These are phyloP conservation scores for Pigoraptor vietnamica DNA, from an alignment of 78 protist species.

Conservation along the genomic window DNA sequence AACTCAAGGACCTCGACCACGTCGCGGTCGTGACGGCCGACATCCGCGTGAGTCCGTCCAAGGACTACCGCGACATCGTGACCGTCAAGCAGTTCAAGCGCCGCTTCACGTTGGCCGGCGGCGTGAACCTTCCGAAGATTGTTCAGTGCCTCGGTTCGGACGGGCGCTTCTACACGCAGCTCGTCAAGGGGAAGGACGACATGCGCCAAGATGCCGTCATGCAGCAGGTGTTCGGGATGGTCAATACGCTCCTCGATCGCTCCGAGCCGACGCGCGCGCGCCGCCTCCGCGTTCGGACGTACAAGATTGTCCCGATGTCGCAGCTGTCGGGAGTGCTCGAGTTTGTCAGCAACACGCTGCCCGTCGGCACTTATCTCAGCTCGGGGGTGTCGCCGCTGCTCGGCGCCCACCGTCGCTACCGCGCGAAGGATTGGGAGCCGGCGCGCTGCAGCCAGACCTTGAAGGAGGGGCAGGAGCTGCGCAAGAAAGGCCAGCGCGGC, in stretches of 20 bases:
- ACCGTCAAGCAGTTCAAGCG: neutral
- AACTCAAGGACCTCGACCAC: neutral
- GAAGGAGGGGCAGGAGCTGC: neutral
- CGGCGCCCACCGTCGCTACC: constrained; percentile 31
- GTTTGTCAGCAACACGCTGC: constrained; percentile 54
- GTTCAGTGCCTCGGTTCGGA: constrained; percentile 42
- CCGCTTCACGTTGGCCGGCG: constrained; percentile 24
- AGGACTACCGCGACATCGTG: neutral
- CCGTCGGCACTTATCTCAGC: constrained; percentile 43
- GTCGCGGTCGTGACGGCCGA: neutral
- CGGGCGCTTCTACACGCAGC: constrained; percentile 27
- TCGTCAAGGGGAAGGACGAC: constrained; percentile 67
- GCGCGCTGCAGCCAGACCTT: neutral
- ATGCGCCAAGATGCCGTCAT: constrained; percentile 84
- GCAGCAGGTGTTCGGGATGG: constrained; percentile 72
- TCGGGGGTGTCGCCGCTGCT: neutral
- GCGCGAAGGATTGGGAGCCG: neutral
- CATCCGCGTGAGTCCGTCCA: neutral
- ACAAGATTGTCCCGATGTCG: constrained; percentile 62
- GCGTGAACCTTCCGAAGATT: constrained; percentile 62
- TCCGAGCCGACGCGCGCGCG: neutral
- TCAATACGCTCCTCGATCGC: constrained; percentile 44
- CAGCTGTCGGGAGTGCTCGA: constrained; percentile 67
- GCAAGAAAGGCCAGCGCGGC: no score
- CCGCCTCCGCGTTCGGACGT: constrained; percentile 8